Percentiles rank a stretch among this genome's conserved stretches.
Conservation (phyloP, 768 basidiomycete genomes). For the Kwoniella dendrophila region DNA sequence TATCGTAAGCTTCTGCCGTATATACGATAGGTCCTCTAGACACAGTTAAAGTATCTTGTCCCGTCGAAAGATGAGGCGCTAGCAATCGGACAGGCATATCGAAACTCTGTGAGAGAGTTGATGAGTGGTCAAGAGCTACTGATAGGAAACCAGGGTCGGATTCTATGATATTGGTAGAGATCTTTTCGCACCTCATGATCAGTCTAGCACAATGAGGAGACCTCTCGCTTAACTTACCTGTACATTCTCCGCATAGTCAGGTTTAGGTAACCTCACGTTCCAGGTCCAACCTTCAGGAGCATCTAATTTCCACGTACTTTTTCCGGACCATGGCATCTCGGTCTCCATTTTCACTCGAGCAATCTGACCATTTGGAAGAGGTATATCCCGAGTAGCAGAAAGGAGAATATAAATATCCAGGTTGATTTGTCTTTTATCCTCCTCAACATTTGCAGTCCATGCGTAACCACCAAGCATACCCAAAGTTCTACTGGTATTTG, state of each 20-base stretch:
- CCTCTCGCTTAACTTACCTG: constrained; percentile 25
- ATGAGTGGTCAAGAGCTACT: background rate
- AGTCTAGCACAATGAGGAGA: background rate
- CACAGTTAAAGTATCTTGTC: constrained; percentile 37
- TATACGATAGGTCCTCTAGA: constrained; percentile 43
- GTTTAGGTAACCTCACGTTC: constrained; percentile 27
- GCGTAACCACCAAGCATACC: constrained; percentile 44
- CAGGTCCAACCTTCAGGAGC: constrained; percentile 37
- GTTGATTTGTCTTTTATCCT: constrained; percentile 15
- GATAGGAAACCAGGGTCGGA: constrained; percentile 1
- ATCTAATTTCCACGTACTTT: constrained; percentile 11
- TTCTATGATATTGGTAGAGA: background rate
- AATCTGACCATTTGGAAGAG: constrained; percentile 19
- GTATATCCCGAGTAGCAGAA: constrained; percentile 30
- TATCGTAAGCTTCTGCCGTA: constrained; percentile 38
- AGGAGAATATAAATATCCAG: constrained; percentile 33
- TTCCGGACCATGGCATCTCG: constrained; percentile 37
- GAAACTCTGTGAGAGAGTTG: constrained; percentile 11
- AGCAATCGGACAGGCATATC: constrained; percentile 34
- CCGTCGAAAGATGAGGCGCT: constrained; percentile 26
- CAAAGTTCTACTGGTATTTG: constrained; percentile 36
- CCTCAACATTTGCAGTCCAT: constrained; percentile 30
- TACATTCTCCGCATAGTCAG: constrained; percentile 33
- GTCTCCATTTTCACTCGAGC: constrained; percentile 31
- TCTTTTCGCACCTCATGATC: background rate